A percentile compares a stretch with the other conserved stretches of the same genome.
Evolutionary conservation across 2,329 filamentous ascomycete genomes (phyloP).

Genomic region (Botryosphaeria dothidea): DNA sequence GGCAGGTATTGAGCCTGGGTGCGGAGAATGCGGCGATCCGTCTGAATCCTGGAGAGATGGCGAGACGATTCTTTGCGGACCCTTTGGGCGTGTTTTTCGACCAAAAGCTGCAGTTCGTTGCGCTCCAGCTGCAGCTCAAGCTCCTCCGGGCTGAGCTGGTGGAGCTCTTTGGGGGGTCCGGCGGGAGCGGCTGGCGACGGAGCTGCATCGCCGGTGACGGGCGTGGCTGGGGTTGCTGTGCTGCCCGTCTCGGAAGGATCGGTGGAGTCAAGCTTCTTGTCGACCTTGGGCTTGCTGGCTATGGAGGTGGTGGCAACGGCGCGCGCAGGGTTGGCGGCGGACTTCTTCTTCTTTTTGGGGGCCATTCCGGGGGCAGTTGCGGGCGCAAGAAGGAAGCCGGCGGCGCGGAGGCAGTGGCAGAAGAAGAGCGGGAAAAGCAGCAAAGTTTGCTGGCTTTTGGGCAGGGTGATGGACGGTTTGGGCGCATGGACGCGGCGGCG

Average conservation of each 20-base stretch:
- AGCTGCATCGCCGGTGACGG: constrained; percentile 15
- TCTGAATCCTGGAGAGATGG: constrained; percentile 76
- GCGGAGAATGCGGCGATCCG: constrained; percentile 79
- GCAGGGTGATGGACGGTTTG: neutral
- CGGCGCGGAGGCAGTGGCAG: neutral
- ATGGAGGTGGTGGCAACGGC: constrained; percentile 94
- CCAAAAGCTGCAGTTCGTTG: constrained; percentile 82
- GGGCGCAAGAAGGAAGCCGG: neutral
- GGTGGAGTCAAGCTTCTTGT: constrained; percentile 27
- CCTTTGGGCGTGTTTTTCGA: constrained; percentile 81
- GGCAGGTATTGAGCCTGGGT: constrained; percentile 74
- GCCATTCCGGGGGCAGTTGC: constrained; percentile 57
- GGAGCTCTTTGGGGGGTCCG: constrained; percentile 36
- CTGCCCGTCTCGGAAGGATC: constrained; percentile 26
- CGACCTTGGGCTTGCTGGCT: constrained; percentile 72
- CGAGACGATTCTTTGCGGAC: constrained; percentile 76
- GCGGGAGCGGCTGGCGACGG: constrained; percentile 24
- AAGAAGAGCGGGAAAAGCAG: neutral
- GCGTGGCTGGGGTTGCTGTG: constrained; percentile 10
- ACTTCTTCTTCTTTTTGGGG: constrained; percentile 89
- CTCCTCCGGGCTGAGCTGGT: constrained; percentile 76
- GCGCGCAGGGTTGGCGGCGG: constrained; percentile 79
- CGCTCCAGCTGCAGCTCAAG: constrained; percentile 87
- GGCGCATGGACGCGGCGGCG: constrained; percentile 3
- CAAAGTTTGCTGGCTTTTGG: neutral